Evolutionary conservation across 768 basidiomycete species (phyloP).

Genomic region (Suillus brevipes): DNA sequence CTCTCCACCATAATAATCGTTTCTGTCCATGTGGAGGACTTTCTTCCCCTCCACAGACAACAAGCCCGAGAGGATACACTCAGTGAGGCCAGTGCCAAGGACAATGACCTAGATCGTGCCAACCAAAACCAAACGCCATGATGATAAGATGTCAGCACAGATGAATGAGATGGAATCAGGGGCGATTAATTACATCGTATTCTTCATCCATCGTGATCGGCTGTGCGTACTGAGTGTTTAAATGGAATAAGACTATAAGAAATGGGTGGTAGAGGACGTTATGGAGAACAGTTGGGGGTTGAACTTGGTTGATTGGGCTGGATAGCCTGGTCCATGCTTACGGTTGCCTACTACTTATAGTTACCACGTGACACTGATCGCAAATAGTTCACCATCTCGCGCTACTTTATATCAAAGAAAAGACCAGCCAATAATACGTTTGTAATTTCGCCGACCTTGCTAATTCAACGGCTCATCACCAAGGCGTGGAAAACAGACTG

Average conservation of each 20-base stretch:
- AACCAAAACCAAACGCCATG: slow-evolving; percentile 8
- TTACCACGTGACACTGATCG: slow-evolving; percentile 24
- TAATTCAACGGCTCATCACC: neutral
- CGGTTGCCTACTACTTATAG: slow-evolving; percentile 31
- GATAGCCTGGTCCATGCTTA: neutral
- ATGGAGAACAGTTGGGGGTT: neutral
- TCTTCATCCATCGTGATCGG: slow-evolving; percentile 88
- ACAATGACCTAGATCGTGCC: slow-evolving; percentile 67
- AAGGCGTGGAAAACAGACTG: neutral
- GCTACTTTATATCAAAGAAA: neutral
- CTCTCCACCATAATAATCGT: slow-evolving; percentile 99
- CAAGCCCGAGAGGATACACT: slow-evolving; percentile 97
- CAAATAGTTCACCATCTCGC: no score
- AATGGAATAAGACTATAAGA: slow-evolving; percentile 10
- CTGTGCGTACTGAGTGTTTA: slow-evolving; percentile 14
- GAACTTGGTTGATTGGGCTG: slow-evolving; percentile 3
- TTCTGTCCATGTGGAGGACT: slow-evolving; percentile 97
- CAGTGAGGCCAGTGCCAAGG: slow-evolving; percentile 95
- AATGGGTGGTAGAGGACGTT: neutral
- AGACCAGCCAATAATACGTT: neutral
- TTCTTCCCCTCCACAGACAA: slow-evolving; percentile 99
- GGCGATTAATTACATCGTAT: slow-evolving; percentile 74
- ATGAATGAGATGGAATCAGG: slow-evolving; percentile 6
- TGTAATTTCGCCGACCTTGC: neutral
- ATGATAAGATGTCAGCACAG: slow-evolving; percentile 4